These are phyloP conservation scores for Cryomyces antarcticus DNA, from an alignment of 495 filamentous ascomycete species.

Conservation along the genomic window DNA sequence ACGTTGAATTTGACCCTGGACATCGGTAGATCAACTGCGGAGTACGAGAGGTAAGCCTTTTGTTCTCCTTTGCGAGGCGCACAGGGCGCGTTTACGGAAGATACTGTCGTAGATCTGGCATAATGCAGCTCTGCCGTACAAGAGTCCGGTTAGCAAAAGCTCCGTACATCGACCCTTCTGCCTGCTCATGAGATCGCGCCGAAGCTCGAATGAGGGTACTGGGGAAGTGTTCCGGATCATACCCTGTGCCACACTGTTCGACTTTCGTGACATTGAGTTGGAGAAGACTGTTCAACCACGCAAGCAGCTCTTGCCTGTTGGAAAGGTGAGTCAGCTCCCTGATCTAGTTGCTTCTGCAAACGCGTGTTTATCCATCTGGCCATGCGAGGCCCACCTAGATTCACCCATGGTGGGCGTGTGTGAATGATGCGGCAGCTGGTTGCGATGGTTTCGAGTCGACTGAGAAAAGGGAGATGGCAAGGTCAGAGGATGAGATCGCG, in stretches of 20 bases:
- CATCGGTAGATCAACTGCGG: constrained; percentile 78
- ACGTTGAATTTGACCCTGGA: constrained; percentile 93
- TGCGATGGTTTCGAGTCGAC: too few species aligned
- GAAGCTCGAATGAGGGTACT: neutral
- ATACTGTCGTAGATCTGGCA: constrained; percentile 98
- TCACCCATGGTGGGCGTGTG: too few species aligned
- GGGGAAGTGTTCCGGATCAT: constrained; percentile 23
- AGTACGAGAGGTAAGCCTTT: constrained; percentile 3
- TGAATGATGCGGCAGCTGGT: too few species aligned
- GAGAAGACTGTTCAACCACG: constrained; percentile 93
- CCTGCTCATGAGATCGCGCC: neutral
- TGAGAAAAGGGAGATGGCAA: too few species aligned
- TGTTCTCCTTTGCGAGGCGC: constrained; percentile 1
- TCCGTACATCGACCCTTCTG: too few species aligned
- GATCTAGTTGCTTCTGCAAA: too few species aligned
- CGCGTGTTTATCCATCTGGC: too few species aligned
- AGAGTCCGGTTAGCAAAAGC: too few species aligned
- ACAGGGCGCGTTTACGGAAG: constrained; percentile 37
- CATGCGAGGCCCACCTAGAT: too few species aligned
- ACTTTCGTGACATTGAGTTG: constrained; percentile 96
- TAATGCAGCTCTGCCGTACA: constrained; percentile 53
- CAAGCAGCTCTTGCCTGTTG: constrained; percentile 78
- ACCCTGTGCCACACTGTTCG: constrained; percentile 98
- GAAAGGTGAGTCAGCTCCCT: too few species aligned
- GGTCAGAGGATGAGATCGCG: too few species aligned